phyloP scores from a whole-genome alignment of 768 basidiomycete species.

The Pleurotus pulmonarius region DNA sequence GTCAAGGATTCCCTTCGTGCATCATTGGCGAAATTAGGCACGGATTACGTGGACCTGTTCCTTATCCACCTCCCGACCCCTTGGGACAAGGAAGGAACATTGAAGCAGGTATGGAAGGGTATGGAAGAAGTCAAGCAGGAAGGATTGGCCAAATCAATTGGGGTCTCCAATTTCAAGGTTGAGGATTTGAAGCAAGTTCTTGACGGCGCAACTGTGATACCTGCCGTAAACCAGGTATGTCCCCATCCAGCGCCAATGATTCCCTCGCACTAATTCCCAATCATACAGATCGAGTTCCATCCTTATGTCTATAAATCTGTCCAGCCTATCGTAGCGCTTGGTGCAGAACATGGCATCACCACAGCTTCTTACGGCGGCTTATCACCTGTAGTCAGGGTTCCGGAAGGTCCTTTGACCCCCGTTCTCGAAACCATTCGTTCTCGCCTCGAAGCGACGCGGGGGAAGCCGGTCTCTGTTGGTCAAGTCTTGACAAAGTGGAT shows the following conservation, averaged over 20 bases:
- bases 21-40: constrained; percentile 50
- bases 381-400: constrained; percentile 33
- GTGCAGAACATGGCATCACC: constrained; percentile 56
- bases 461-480: constrained; percentile 42
- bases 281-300: constrained; percentile 56
- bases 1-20: constrained; percentile 45
- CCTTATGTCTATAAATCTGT: constrained; percentile 67
- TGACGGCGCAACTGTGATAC: constrained; percentile 45
- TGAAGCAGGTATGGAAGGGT: constrained; percentile 53
- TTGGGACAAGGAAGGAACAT: constrained; percentile 30
- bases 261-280: not conserved
- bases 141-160: constrained; percentile 53
- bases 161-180: constrained; percentile 66
- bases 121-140: constrained; percentile 54
- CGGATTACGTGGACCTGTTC: constrained; percentile 61
- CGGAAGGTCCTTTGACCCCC: constrained; percentile 57
- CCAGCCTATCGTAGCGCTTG: constrained; percentile 50
- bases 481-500: constrained; percentile 73
- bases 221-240: constrained; percentile 68
- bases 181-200: constrained; percentile 50
- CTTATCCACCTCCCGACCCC: constrained; percentile 51
- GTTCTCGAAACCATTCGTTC: constrained; percentile 49
- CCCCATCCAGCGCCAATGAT: not conserved
- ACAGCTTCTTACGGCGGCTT: constrained; percentile 66
- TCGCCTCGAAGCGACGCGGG: constrained; percentile 40